Evolutionary conservation across 1,284 basidiomycete species (phyloP), one percentile per base, ranked within the genome.

Genomic region (Moesziomyces globuligerus): DNA sequence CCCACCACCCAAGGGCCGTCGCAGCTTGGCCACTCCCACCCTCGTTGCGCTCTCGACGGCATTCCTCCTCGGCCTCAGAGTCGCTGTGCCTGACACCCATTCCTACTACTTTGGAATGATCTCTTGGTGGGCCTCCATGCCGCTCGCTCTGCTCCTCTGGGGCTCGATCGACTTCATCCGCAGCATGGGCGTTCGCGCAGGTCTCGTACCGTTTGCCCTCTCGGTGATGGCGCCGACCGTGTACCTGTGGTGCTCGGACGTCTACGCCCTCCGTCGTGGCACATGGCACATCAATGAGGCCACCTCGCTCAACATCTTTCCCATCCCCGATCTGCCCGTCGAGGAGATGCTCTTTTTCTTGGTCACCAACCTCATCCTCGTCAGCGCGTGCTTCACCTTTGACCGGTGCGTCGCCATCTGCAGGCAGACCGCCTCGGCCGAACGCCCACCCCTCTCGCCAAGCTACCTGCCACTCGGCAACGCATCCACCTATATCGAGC

Each of bases 281-380:
- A 79, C 77, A 1, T 79, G 77, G 77, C 74, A 76, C 60, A 79
- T 79, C 54, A 75, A 67, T 45, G 61, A 74, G 40, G 49, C 44
- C 28, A 75, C 72, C 15, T 76, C 74, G 13, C 61, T 79, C 38
- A 70, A 75, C 43, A 60, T 76, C 38, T 81, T 81, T 21, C 70
- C 76, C 10, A 47, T 74, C 25, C 70, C 72, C 10, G 75, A 80
- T 38, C 50, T 81, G 36, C 79, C 78, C 5, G 55, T 81, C n/a
- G 79, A 81, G 47, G 79, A 81, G 50, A 69, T 71, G 49, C 42
- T 72, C 38, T 81, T 81, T 65, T 81, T 81, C 65, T 38, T 75
- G n/a, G 72, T 77, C 40, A 81, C 78, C 44, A 81, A 81, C 51
- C 34, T 72, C 34, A 66, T 81, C 37, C 70, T 81, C 9, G 61